These are phyloP conservation scores for Suillus brevipes DNA, from an alignment of 768 basidiomycete genomes.

Conservation along the genomic window DNA sequence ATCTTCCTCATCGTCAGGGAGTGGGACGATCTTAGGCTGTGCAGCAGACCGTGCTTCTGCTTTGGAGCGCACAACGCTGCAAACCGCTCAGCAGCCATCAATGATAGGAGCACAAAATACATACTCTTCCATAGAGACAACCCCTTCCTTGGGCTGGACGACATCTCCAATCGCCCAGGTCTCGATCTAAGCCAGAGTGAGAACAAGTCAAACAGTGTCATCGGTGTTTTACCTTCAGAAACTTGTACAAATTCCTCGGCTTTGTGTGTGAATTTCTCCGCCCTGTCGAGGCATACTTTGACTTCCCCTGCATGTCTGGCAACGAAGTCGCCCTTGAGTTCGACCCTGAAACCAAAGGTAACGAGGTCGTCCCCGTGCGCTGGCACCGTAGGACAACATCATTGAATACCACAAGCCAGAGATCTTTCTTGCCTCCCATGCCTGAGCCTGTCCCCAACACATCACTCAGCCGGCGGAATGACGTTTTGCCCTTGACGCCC, in stretches of 20 bases:
- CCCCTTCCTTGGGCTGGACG: constrained; percentile 72
- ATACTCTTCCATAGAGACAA: constrained; percentile 90
- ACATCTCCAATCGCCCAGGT: constrained; percentile 84
- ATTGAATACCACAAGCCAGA: constrained; percentile 95
- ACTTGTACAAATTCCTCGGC: constrained; percentile 91
- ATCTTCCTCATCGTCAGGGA: constrained; percentile 62
- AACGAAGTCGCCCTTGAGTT: constrained; percentile 72
- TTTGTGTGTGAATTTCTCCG: constrained; percentile 74
- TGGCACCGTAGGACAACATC: constrained; percentile 94
- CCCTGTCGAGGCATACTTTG: constrained; percentile 82
- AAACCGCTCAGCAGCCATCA: constrained; percentile 11
- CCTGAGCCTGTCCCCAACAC: constrained; percentile 64
- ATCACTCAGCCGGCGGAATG: constrained; percentile 87
- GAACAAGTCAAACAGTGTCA: background rate
- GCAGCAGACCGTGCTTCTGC: constrained; percentile 55
- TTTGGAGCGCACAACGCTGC: constrained; percentile 71
- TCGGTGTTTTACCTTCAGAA: constrained; percentile 63
- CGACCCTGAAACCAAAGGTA: constrained; percentile 70
- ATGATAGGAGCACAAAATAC: constrained; percentile 30
- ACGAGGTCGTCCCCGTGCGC: constrained; percentile 82
- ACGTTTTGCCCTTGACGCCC: constrained; percentile 77
- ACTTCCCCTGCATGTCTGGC: constrained; percentile 81
- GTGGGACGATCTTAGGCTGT: constrained; percentile 66
- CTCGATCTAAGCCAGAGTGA: constrained; percentile 58
- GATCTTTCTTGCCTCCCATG: constrained; percentile 74